phyloP scores from a whole-genome alignment of 2,329 filamentous ascomycete genomes.

The Truncatella angustata region DNA sequence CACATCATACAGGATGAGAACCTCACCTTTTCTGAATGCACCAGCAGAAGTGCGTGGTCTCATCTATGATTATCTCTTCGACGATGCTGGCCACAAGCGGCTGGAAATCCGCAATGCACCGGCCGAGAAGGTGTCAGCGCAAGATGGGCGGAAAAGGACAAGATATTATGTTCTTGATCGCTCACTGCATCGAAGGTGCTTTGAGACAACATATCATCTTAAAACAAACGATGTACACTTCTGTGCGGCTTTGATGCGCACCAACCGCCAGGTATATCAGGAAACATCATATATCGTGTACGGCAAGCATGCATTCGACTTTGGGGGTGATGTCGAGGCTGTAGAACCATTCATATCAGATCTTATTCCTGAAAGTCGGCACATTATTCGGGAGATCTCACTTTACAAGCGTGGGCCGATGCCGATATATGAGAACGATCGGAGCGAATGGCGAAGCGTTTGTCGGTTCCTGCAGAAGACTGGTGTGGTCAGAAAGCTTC shows the following conservation, averaged over 20 bases:
- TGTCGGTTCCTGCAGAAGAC: conserved; percentile 44
- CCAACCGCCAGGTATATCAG: conserved; percentile 46
- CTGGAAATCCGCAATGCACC: conserved; percentile 38
- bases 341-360: conserved; percentile 59
- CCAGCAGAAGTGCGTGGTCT: conserved; percentile 42
- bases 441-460: conserved; percentile 52
- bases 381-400: conserved; percentile 46
- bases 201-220: conserved; percentile 55
- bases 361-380: conserved; percentile 46
- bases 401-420: conserved; percentile 55
- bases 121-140: conserved; percentile 21
- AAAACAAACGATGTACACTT: conserved; percentile 36
- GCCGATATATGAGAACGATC: conserved; percentile 53
- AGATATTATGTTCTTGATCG: conserved; percentile 40
- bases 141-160: conserved; percentile 24
- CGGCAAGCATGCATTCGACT: conserved; percentile 54
- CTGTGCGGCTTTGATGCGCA: conserved; percentile 44
- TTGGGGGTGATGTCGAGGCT: conserved; percentile 59
- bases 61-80: conserved; percentile 43
- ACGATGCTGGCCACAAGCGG: conserved; percentile 34
- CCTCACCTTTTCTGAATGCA: conserved; percentile 24
- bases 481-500: conserved; percentile 39
- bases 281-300: conserved; percentile 59
- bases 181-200: conserved; percentile 37
- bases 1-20: neutral